Evolutionary conservation across 1,284 basidiomycete species (phyloP).

Genomic region (Ustilago trichophora): DNA sequence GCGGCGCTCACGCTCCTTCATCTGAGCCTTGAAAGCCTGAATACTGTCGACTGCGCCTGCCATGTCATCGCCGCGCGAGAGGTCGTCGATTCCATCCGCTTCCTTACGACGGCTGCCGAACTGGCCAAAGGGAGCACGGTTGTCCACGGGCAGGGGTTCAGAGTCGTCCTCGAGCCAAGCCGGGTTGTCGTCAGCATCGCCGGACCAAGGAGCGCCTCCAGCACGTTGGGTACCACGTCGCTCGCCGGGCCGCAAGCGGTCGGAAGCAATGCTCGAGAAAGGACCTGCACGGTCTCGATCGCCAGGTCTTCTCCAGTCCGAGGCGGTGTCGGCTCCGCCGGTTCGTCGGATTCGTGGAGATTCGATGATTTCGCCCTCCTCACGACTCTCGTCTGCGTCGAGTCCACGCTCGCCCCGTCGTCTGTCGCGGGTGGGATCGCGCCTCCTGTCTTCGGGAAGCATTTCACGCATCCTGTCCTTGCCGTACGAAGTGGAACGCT

Average conservation of each 20-base stretch:
- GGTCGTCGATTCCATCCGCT: slow-evolving; percentile 13
- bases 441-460: slow-evolving; percentile 37
- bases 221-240: slow-evolving; percentile 31
- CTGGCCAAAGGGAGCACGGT: slow-evolving; percentile 44
- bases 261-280: slow-evolving; percentile 33
- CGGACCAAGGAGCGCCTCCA: slow-evolving; percentile 48
- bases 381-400: slow-evolving; percentile 40
- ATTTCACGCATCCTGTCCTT: slow-evolving; percentile 42
- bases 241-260: slow-evolving; percentile 34
- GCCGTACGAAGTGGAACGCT: slow-evolving; percentile 43
- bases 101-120: slow-evolving; percentile 66
- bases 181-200: slow-evolving; percentile 80
- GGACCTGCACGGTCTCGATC: slow-evolving; percentile 39
- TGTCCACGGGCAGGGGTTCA: slow-evolving; percentile 38
- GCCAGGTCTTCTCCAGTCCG: slow-evolving; percentile 47
- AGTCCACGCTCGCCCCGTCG: slow-evolving; percentile 36
- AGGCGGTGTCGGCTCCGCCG: slow-evolving; percentile 41
- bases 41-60: slow-evolving; percentile 73
- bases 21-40: slow-evolving; percentile 86
- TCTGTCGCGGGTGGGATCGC: slow-evolving; percentile 26
- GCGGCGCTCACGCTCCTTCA: slow-evolving; percentile 81
- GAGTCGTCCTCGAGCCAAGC: slow-evolving; percentile 89
- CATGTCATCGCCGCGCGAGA: slow-evolving; percentile 17
- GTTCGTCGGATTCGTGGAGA: slow-evolving; percentile 45
- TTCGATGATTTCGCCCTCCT: slow-evolving; percentile 48